Evolutionary conservation across 805 yeast genomes (phyloP).

Genomic region (Wickerhamiella siamensis): DNA sequence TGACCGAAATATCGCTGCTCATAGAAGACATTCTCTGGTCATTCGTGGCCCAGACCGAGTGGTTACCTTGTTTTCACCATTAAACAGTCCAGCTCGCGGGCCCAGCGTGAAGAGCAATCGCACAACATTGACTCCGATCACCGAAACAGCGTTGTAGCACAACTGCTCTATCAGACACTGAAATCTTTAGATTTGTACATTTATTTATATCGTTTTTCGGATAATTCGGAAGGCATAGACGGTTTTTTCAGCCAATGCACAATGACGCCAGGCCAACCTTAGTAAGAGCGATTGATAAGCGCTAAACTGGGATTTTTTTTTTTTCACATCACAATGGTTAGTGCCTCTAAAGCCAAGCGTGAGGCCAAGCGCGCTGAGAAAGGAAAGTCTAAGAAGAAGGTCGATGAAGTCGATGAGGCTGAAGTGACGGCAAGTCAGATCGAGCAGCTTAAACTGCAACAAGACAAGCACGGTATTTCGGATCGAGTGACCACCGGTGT

Average conservation of each 20-base stretch:
- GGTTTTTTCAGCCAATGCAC: too few species aligned
- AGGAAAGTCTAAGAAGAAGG: slow-evolving; percentile 50
- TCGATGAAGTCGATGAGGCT: slow-evolving; percentile 34
- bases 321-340: slow-evolving; percentile 25
- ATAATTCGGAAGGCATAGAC: too few species aligned
- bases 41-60: slow-evolving; percentile 4
- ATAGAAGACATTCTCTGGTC: slow-evolving; percentile 7
- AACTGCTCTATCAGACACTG: too few species aligned
- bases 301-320: not conserved
- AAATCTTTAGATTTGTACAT: too few species aligned
- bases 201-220: too few species aligned
- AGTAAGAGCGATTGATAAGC: too few species aligned
- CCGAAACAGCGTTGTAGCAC: slow-evolving; percentile 1
- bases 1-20: slow-evolving; percentile 1
- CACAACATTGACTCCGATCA: slow-evolving; percentile 1
- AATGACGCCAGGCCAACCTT: too few species aligned
- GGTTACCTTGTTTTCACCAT: slow-evolving; percentile 6
- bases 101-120: slow-evolving; percentile 1
- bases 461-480: slow-evolving; percentile 84
- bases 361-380: slow-evolving; percentile 90
- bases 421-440: slow-evolving; percentile 35
- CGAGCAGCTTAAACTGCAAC: slow-evolving; percentile 77
- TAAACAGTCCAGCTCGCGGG: slow-evolving; percentile 1
- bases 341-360: slow-evolving; percentile 96
- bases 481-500: slow-evolving; percentile 99